Evolutionary conservation across 1,139 yeast genomes (phyloP).

Genomic region (Taiozyma sp.): DNA sequence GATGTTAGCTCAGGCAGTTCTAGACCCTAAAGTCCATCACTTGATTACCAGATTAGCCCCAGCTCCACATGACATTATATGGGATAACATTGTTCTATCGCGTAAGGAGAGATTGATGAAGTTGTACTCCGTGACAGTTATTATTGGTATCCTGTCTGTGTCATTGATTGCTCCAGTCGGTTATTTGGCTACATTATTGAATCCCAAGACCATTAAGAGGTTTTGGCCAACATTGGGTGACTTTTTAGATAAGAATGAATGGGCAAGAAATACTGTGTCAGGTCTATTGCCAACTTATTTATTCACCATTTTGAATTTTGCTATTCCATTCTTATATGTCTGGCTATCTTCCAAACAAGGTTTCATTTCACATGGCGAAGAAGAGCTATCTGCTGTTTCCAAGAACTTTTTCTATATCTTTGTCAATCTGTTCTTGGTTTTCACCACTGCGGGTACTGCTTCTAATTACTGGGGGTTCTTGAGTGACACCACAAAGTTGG

Average conservation of each 20-base stretch:
- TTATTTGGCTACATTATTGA: slow-evolving; percentile 67
- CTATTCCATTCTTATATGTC: slow-evolving; percentile 65
- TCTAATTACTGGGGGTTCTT: slow-evolving; percentile 73
- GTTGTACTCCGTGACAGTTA: slow-evolving; percentile 53
- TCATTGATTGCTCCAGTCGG: slow-evolving; percentile 69
- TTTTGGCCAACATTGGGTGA: slow-evolving; percentile 74
- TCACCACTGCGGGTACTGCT: slow-evolving; percentile 78
- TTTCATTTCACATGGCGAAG: slow-evolving; percentile 69
- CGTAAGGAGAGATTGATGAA: slow-evolving; percentile 50
- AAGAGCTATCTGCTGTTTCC: slow-evolving; percentile 67
- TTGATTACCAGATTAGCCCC: slow-evolving; percentile 72
- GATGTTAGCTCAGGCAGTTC: slow-evolving; percentile 80
- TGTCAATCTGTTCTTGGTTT: slow-evolving; percentile 72
- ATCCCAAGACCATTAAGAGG: slow-evolving; percentile 63
- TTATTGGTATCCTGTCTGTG: slow-evolving; percentile 59
- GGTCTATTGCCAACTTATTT: slow-evolving; percentile 74
- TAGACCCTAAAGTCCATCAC: slow-evolving; percentile 73
- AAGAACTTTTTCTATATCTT: slow-evolving; percentile 77
- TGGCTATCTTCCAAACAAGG: slow-evolving; percentile 69
- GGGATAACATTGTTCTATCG: slow-evolving; percentile 68
- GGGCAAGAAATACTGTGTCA: slow-evolving; percentile 70
- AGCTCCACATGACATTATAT: slow-evolving; percentile 74
- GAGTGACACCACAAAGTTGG: slow-evolving; percentile 72
- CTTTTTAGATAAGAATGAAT: slow-evolving; percentile 50
- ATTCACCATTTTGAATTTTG: slow-evolving; percentile 62